phyloP scores from a whole-genome alignment of 2,329 filamentous ascomycete genomes.

The Cladosporium sp. region DNA sequence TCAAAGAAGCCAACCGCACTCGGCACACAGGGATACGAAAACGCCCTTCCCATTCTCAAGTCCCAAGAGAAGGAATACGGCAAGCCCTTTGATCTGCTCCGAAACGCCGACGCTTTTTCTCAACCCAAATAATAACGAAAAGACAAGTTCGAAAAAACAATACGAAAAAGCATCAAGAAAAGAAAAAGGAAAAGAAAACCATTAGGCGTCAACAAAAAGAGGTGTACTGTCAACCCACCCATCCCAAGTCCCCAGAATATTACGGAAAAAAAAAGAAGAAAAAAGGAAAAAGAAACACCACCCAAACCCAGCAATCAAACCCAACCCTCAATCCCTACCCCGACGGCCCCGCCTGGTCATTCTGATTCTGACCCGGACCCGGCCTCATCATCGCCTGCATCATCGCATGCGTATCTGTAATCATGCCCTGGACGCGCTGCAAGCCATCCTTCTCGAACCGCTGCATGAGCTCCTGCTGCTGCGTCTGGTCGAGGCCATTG shows the following conservation, averaged over 20 bases:
- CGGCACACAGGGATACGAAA: too few relatives aligned
- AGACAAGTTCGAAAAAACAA: not conserved
- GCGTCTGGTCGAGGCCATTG: conserved; percentile 30
- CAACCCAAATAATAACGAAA: too few relatives aligned
- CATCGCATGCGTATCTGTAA: conserved; percentile 26
- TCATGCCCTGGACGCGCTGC: conserved; percentile 36
- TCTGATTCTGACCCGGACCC: not conserved
- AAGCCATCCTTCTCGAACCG: conserved; percentile 35
- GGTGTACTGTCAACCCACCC: too few relatives aligned
- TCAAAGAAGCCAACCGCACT: too few relatives aligned
- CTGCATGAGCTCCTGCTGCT: conserved; percentile 36
- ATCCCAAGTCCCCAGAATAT: too few relatives aligned
- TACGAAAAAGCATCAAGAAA: not conserved
- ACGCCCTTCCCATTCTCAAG: too few relatives aligned
- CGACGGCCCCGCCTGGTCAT: not conserved
- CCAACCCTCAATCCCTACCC: not conserved
- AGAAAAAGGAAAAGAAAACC: not conserved
- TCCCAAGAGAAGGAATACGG: not conserved
- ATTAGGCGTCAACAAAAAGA: too few relatives aligned
- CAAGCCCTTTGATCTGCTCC: not conserved
- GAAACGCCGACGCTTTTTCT: not conserved
- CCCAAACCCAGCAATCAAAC: not conserved
- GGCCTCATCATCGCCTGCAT: conserved; percentile 14
- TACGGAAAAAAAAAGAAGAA: too few relatives aligned
- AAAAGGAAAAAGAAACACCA: not conserved